Evolutionary conservation across 2,329 filamentous ascomycete species (phyloP).

Genomic region (Aspergillus alliaceus): DNA sequence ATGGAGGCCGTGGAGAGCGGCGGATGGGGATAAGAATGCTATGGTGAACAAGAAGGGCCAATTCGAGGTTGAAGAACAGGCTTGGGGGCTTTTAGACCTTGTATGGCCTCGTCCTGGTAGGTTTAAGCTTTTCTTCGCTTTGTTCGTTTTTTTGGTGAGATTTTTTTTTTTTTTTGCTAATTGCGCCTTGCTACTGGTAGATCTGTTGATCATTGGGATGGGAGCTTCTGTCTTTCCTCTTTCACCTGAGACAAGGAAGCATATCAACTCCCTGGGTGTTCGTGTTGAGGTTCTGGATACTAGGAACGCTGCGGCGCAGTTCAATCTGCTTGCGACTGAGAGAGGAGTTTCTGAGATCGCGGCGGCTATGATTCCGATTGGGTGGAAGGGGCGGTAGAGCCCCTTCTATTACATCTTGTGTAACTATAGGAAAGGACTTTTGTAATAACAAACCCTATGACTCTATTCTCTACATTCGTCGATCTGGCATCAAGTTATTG

Average conservation of each 20-base stretch:
- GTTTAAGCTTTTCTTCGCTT: slow-evolving; percentile 30
- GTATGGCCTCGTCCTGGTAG: slow-evolving; percentile 87
- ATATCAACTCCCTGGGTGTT: slow-evolving; percentile 77
- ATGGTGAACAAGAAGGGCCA: slow-evolving; percentile 76
- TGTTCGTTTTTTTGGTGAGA: background rate
- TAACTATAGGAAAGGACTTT: background rate
- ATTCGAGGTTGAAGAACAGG: slow-evolving; percentile 70
- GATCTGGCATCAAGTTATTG: too few relatives aligned
- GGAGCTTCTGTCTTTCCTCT: slow-evolving; percentile 75
- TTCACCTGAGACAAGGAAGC: slow-evolving; percentile 69
- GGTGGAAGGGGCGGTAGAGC: slow-evolving; percentile 61
- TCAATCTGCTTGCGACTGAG: slow-evolving; percentile 93
- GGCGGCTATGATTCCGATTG: slow-evolving; percentile 81
- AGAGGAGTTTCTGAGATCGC: slow-evolving; percentile 81
- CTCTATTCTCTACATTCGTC: too few relatives aligned
- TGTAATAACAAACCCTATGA: too few relatives aligned
- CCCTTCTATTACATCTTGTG: background rate
- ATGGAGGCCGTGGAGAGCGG: slow-evolving; percentile 77
- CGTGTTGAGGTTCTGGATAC: slow-evolving; percentile 88
- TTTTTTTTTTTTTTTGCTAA: background rate
- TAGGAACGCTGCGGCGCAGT: slow-evolving; percentile 88
- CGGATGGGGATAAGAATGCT: slow-evolving; percentile 38
- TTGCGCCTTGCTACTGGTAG: slow-evolving; percentile 10
- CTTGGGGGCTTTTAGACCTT: slow-evolving; percentile 73
- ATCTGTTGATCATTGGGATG: slow-evolving; percentile 73